Conservation (phyloP, 2,329 filamentous ascomycete genomes). For the Dendryphion nanum region DNA sequence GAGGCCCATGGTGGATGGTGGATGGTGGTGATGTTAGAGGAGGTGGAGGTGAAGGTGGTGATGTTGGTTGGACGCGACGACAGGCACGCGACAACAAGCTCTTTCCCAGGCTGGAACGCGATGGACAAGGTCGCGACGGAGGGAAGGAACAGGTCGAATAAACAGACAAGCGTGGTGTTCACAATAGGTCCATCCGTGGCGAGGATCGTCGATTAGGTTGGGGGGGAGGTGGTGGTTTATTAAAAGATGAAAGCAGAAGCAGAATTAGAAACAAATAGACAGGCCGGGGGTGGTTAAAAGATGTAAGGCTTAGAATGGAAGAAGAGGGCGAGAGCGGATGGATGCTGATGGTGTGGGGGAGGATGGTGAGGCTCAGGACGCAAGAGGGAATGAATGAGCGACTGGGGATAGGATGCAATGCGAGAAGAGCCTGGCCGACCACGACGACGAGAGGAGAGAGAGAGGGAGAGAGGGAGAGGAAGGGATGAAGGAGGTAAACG, state of each 20-base stretch:
- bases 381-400: conserved; percentile 27
- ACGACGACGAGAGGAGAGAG: conserved; percentile 8
- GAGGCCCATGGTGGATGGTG: conserved; percentile 14
- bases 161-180: not conserved
- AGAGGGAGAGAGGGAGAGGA: conserved; percentile 11
- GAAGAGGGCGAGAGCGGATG: conserved; percentile 3
- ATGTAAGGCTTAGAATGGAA: not conserved
- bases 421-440: conserved; percentile 6
- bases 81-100: conserved; percentile 27
- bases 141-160: conserved; percentile 1
- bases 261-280: conserved; percentile 14
- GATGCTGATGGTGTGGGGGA: conserved; percentile 22
- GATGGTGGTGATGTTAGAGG: not conserved
- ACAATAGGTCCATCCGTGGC: not conserved
- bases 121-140: conserved; percentile 21
- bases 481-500: conserved; percentile 10
- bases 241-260: conserved; percentile 4
- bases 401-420: conserved; percentile 35
- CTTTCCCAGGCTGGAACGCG: conserved; percentile 31
- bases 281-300: conserved; percentile 6
- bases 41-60: conserved; percentile 4
- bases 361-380: conserved; percentile 19
- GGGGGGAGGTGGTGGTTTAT: not conserved
- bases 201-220: not conserved
- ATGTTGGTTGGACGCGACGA: conserved; percentile 13